These are phyloP conservation scores for Talaromyces wortmannii DNA, from an alignment of 495 filamentous ascomycete genomes.

Conservation along the genomic window DNA sequence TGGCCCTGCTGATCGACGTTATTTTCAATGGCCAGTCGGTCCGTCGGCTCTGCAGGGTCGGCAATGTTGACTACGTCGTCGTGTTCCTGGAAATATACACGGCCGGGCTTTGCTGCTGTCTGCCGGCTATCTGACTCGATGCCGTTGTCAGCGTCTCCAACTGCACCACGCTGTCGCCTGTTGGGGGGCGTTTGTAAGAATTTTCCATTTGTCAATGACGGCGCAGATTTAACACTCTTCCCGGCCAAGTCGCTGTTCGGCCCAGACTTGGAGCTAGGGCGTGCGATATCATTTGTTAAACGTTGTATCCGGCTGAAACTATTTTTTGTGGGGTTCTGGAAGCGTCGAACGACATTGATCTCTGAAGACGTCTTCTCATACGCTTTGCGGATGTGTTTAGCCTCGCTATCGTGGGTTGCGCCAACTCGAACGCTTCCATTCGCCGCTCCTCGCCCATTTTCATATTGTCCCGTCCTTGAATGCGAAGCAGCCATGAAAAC, in stretches of 20 bases:
- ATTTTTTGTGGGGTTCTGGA: slow-evolving; percentile 35
- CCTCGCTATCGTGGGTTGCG: slow-evolving; percentile 27
- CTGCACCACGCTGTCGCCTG: not conserved
- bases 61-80: slow-evolving; percentile 15
- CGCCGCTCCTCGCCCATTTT: slow-evolving; percentile 21
- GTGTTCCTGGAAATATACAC: slow-evolving; percentile 23
- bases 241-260: slow-evolving; percentile 16
- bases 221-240: slow-evolving; percentile 33
- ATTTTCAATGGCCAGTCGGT: slow-evolving; percentile 8
- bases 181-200: not conserved
- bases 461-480: slow-evolving; percentile 22
- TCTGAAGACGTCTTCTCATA: slow-evolving; percentile 39
- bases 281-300: slow-evolving; percentile 17
- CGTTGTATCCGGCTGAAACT: slow-evolving; percentile 32
- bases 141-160: not conserved
- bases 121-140: not conserved
- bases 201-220: slow-evolving; percentile 17
- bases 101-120: slow-evolving; percentile 2
- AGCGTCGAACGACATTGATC: slow-evolving; percentile 34
- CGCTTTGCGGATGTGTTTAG: slow-evolving; percentile 35
- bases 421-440: slow-evolving; percentile 23
- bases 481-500: slow-evolving; percentile 19
- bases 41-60: slow-evolving; percentile 13
- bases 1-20: slow-evolving; percentile 15
- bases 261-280: slow-evolving; percentile 5